Percentiles rank a stretch among this genome's conserved stretches.
Conservation (phyloP, 352 stramenopile genomes). For the Phytophthora foliorum region DNA sequence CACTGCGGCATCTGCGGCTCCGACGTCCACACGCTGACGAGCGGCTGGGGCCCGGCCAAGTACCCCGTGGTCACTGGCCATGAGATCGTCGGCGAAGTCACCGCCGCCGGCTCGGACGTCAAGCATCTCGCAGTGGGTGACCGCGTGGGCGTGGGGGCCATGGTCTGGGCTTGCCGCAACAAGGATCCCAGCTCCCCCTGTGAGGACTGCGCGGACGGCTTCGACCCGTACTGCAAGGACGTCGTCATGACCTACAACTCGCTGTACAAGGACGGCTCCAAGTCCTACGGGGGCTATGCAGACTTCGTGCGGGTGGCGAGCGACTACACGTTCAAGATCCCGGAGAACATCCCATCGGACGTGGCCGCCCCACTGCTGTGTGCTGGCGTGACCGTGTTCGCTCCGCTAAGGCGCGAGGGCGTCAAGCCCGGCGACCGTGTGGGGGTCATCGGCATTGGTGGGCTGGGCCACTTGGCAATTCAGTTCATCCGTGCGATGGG, state of each 20-base stretch:
- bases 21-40: slow-evolving; percentile 27
- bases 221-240: slow-evolving; percentile 67
- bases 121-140: slow-evolving; percentile 58
- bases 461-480: slow-evolving; percentile 80
- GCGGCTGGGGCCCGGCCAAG: slow-evolving; percentile 41
- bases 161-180: slow-evolving; percentile 67
- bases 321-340: slow-evolving; percentile 60
- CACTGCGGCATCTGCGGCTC: slow-evolving; percentile 14
- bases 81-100: slow-evolving; percentile 22
- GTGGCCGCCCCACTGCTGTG: slow-evolving; percentile 19
- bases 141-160: slow-evolving; percentile 79
- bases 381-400: slow-evolving; percentile 20
- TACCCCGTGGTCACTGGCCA: slow-evolving; percentile 54
- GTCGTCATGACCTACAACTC: slow-evolving; percentile 58
- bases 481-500: slow-evolving; percentile 81
- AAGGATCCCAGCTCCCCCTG: slow-evolving; percentile 63
- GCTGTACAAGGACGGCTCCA: slow-evolving; percentile 47
- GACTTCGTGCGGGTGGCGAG: slow-evolving; percentile 70
- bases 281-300: slow-evolving; percentile 62
- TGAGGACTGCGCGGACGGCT: slow-evolving; percentile 54
- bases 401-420: slow-evolving; percentile 16
- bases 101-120: slow-evolving; percentile 41
- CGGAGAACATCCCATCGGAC: slow-evolving; percentile 15
- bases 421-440: slow-evolving; percentile 49
- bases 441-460: slow-evolving; percentile 81